These are phyloP conservation scores for Bjerkandera adusta DNA, from an alignment of 1,284 basidiomycete genomes.

Conservation along the genomic window DNA sequence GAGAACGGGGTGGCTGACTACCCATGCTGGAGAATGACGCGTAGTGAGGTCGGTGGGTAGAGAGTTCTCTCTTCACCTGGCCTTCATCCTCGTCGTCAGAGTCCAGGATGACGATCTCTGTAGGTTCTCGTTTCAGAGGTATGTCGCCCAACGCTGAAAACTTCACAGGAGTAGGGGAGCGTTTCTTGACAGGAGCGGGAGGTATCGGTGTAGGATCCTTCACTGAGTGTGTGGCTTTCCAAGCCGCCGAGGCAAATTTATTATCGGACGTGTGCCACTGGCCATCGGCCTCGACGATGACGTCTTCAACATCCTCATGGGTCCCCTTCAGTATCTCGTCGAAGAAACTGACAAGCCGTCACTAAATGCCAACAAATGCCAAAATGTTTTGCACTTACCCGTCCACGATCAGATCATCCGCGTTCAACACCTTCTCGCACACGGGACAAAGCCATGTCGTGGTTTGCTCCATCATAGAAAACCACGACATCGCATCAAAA, in stretches of 20 bases:
- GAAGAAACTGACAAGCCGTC: slow-evolving; percentile 62
- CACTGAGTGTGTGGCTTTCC: slow-evolving; percentile 55
- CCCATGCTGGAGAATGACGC: slow-evolving; percentile 25
- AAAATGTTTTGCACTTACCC: slow-evolving; percentile 53
- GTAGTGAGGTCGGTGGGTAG: slow-evolving; percentile 41
- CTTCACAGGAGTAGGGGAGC: slow-evolving; percentile 29
- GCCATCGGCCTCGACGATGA: slow-evolving; percentile 91
- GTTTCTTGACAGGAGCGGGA: slow-evolving; percentile 15
- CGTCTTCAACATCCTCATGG: slow-evolving; percentile 83
- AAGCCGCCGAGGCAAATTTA: slow-evolving; percentile 73
- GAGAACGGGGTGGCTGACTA: slow-evolving; percentile 22
- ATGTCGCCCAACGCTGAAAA: slow-evolving; percentile 11
- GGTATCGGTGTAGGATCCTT: slow-evolving; percentile 33
- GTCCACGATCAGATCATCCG: slow-evolving; percentile 87
- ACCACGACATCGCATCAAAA: slow-evolving; percentile 95
- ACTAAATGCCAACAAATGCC: slow-evolving; percentile 5
- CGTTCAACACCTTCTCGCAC: slow-evolving; percentile 79
- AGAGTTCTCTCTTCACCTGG: slow-evolving; percentile 68
- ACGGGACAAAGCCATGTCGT: slow-evolving; percentile 98
- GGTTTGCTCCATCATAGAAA: slow-evolving; percentile 93
- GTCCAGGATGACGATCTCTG: slow-evolving; percentile 73
- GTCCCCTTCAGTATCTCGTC: slow-evolving; percentile 77
- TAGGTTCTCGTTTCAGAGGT: slow-evolving; percentile 35
- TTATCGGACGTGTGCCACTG: slow-evolving; percentile 94
- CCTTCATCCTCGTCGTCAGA: slow-evolving; percentile 76